A percentile compares a stretch with the other conserved stretches of the same genome.
These are phyloP conservation scores for Stephania japonica DNA, from an alignment of 164 flowering plant species.

Conservation along the genomic window DNA sequence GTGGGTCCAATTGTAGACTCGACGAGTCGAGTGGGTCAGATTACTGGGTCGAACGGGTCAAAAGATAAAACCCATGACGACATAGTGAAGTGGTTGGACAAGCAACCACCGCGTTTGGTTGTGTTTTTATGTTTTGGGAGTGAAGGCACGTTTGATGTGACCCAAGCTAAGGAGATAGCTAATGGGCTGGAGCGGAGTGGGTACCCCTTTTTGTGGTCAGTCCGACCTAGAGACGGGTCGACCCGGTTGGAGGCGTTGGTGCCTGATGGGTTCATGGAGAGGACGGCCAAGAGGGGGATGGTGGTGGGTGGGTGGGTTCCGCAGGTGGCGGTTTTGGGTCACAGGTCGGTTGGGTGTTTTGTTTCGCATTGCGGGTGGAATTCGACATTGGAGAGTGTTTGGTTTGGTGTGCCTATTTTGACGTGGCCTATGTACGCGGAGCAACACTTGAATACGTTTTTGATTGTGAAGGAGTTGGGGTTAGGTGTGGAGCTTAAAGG, in stretches of 20 bases:
- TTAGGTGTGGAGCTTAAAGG: slow-evolving; percentile 16
- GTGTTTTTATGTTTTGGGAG: slow-evolving; percentile 42
- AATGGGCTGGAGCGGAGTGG: slow-evolving; percentile 27
- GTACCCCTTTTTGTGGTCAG: slow-evolving; percentile 31
- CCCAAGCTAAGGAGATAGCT: slow-evolving; percentile 31
- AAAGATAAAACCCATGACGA: slow-evolving; percentile 5
- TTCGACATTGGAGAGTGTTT: slow-evolving; percentile 18
- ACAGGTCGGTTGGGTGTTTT: slow-evolving; percentile 28
- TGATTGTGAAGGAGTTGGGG: slow-evolving; percentile 15
- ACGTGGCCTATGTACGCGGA: slow-evolving; percentile 20
- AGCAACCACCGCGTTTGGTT: slow-evolving; percentile 28
- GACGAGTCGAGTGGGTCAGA: slow-evolving; percentile 5
- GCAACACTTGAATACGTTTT: slow-evolving; percentile 5
- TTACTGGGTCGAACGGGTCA: slow-evolving; percentile 7
- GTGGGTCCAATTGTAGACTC: slow-evolving; percentile 25
- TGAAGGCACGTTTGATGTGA: slow-evolving; percentile 19
- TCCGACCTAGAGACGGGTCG: neutral
- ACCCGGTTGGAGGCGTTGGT: slow-evolving; percentile 4
- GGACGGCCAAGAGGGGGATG: slow-evolving; percentile 19
- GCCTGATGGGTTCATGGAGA: slow-evolving; percentile 25
- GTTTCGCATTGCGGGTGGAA: slow-evolving; percentile 40
- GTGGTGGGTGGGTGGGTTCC: slow-evolving; percentile 37
- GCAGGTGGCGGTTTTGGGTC: slow-evolving; percentile 25
- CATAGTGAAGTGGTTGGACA: slow-evolving; percentile 24
- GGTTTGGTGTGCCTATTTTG: slow-evolving; percentile 15